Evolutionary conservation across 2,329 filamentous ascomycete genomes (phyloP), one percentile per base, ranked within the genome.

Genomic region (Didymella exigua): DNA sequence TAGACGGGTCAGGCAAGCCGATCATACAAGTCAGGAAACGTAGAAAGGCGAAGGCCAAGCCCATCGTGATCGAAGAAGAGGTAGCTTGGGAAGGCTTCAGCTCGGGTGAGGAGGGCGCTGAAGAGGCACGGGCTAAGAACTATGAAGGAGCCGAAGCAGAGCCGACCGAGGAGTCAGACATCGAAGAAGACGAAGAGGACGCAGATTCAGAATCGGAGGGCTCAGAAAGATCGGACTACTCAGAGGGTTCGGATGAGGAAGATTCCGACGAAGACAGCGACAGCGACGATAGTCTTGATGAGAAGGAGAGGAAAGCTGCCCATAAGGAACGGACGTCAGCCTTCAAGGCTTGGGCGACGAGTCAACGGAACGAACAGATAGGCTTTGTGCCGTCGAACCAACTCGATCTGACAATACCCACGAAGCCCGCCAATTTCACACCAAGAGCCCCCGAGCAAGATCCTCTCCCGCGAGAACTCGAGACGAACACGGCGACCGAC

Each of bases 291-390:
- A 72, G 70, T 44, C n/a, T 16, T 11, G 49, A 49, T 24, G 74
- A 76, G 8, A 68, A 75, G 8, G 73, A 76, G 5, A 63, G 62
- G 2, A 77, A 78, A 45, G 69, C 70, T 13, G 70, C 68, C 26
- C 74, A 74, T 44, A 79, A 76, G 59, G 77, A 77, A 52, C 74
- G 79, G 19, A 76, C 81, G 36, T 88, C 86, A 2, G 91, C 91
- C 0, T 99, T 99, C 81, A 98, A 98, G 74, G 84, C 89, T 2
- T 99, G 95, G 95, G 95, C 95, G 18, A 86, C 88, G 26, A 86
- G 90, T 65, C 89, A 95, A 75, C 85, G 93, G 53, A 96, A 97
- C 66, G 85, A 93, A 65, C 89, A 90, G 4, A 79, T 96, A 27
- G 93, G 92, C 5, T 87, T 87, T 64, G 79, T 78, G 16, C 84